These are phyloP conservation scores for Tieghemostelium lacteum DNA, from an alignment of 78 protist genomes.

Conservation along the genomic window DNA sequence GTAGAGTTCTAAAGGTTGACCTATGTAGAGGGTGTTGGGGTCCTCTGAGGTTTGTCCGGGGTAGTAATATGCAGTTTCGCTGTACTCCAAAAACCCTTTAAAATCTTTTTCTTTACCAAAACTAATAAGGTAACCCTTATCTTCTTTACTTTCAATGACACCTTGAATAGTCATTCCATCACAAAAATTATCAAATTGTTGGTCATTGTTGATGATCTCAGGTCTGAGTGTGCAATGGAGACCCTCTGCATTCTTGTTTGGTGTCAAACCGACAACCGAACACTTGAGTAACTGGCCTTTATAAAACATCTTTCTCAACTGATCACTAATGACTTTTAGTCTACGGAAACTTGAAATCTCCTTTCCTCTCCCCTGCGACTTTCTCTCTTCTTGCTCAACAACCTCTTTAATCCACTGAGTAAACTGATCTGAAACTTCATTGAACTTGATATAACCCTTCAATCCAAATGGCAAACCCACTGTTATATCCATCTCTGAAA, in stretches of 20 bases:
- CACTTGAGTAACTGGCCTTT: constrained; percentile 42
- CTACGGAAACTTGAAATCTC: constrained; percentile 12
- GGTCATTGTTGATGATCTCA: constrained; percentile 31
- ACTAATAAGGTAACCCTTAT: constrained; percentile 50
- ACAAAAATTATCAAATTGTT: constrained; percentile 1
- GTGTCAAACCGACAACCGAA: constrained; percentile 43
- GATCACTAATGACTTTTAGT: constrained; percentile 14
- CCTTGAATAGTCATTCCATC: constrained; percentile 66
- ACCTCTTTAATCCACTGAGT: constrained; percentile 21
- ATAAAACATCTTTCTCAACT: constrained; percentile 43
- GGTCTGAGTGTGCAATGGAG: constrained; percentile 67
- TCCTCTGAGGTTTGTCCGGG: neutral
- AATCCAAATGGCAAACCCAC: constrained; percentile 57
- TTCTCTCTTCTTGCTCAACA: neutral
- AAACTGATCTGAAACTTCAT: constrained; percentile 63
- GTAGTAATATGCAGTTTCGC: constrained; percentile 18
- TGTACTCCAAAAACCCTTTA: constrained; percentile 22
- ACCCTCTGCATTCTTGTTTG: constrained; percentile 9
- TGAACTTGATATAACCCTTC: constrained; percentile 61
- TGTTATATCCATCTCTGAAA: constrained; percentile 34
- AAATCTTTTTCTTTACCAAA: constrained; percentile 29
- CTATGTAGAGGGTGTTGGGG: neutral
- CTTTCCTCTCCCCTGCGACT: too few relatives aligned
- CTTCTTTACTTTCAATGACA: constrained; percentile 16
- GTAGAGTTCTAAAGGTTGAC: constrained; percentile 48